phyloP scores from a whole-genome alignment of 306 rosid species.

The Dalbergia oliveri region DNA sequence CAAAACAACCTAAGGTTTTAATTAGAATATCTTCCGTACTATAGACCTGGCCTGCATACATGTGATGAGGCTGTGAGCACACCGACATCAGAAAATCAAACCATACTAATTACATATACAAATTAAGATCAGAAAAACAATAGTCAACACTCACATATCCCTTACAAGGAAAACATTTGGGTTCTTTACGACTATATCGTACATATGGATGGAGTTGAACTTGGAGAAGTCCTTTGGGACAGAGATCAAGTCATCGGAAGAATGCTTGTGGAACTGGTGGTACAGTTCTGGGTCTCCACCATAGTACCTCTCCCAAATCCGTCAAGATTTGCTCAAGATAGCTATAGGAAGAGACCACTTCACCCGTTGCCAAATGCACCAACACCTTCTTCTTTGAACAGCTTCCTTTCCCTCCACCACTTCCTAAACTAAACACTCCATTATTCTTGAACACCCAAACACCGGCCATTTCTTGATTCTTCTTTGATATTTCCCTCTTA shows the following conservation, averaged over 20 bases:
- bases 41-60: too few relatives aligned
- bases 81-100: too few relatives aligned
- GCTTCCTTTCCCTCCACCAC: too few relatives aligned
- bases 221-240: conserved; percentile 70
- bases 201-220: conserved; percentile 78
- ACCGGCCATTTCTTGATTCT: conserved; percentile 58
- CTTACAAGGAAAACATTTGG: conserved; percentile 78
- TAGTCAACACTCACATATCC: conserved; percentile 43
- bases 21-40: too few relatives aligned
- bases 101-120: too few relatives aligned
- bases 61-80: too few relatives aligned
- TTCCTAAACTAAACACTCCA: conserved; percentile 56
- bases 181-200: conserved; percentile 75
- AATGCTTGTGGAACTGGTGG: conserved; percentile 79
- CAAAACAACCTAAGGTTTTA: too few relatives aligned
- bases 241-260: conserved; percentile 78
- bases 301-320: conserved; percentile 79
- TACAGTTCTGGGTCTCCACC: conserved; percentile 63
- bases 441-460: conserved; percentile 75
- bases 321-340: conserved; percentile 62
- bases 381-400: conserved; percentile 49
- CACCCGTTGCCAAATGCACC: conserved; percentile 69
- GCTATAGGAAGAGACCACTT: conserved; percentile 62
- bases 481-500: too few relatives aligned
- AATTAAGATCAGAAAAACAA: too few relatives aligned